phyloP scores from a whole-genome alignment of 192 early-diverging fungal genomes.

The Piromyces finnis region DNA sequence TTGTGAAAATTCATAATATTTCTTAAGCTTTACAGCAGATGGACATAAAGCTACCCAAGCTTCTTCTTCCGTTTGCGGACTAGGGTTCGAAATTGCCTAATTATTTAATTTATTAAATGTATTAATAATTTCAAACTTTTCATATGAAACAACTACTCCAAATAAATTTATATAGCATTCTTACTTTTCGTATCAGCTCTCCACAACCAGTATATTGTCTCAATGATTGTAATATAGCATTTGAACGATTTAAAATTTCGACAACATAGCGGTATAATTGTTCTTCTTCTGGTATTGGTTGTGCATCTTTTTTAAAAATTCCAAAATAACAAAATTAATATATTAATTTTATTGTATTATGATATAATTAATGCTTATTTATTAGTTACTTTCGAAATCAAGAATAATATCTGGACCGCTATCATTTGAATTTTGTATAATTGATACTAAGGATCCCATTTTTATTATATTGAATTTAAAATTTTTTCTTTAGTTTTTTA shows the following conservation, averaged over 20 bases:
- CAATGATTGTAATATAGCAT: slow-evolving; percentile 29
- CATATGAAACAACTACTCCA: too few relatives aligned
- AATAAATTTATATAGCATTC: too few relatives aligned
- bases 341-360: too few relatives aligned
- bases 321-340: too few relatives aligned
- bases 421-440: slow-evolving; percentile 6
- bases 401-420: slow-evolving; percentile 33
- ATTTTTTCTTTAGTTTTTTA: too few relatives aligned
- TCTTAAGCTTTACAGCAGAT: slow-evolving; percentile 53
- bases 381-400: slow-evolving; percentile 34
- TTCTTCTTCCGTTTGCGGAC: slow-evolving; percentile 63
- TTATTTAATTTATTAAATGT: too few relatives aligned
- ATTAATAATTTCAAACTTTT: too few relatives aligned
- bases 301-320: slow-evolving; percentile 6
- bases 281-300: slow-evolving; percentile 43
- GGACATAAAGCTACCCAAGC: slow-evolving; percentile 77
- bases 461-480: too few relatives aligned
- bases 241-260: slow-evolving; percentile 27
- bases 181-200: slow-evolving; percentile 51
- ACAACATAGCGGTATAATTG: slow-evolving; percentile 35
- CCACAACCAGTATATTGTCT: slow-evolving; percentile 42
- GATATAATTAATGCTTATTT: too few relatives aligned
- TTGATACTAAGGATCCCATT: slow-evolving; percentile 12
- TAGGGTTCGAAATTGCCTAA: slow-evolving; percentile 69
- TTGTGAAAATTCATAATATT: slow-evolving; percentile 65